Conservation (phyloP, 352 stramenopile genomes). For the Globisporangium nagaii region DNA sequence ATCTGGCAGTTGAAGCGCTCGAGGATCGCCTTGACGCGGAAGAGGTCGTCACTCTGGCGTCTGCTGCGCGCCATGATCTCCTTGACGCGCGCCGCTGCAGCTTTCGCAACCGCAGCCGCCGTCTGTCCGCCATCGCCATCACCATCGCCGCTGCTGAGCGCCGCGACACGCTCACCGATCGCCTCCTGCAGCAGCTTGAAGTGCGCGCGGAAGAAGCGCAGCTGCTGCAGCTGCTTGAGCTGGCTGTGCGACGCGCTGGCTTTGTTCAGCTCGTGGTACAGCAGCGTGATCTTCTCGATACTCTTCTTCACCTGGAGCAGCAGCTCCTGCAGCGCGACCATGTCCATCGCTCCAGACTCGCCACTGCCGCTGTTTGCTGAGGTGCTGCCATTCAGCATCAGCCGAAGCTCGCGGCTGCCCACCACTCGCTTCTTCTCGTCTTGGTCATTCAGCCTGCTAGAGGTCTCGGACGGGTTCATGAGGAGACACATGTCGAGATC, state of each 20-base stretch:
- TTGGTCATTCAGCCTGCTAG: neutral
- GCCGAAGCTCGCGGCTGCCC: conserved; percentile 33
- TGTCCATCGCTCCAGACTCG: conserved; percentile 10
- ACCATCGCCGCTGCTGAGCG: conserved; percentile 1
- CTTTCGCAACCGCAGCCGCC: conserved; percentile 1
- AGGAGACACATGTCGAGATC: conserved; percentile 78
- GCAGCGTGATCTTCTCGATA: conserved; percentile 34
- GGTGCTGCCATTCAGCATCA: conserved; percentile 28
- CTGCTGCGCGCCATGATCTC: conserved; percentile 29
- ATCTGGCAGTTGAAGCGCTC: conserved; percentile 52
- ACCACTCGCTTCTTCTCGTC: conserved; percentile 6
- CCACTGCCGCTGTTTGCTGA: neutral
- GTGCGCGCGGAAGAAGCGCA: conserved; percentile 43
- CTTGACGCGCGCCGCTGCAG: conserved; percentile 22
- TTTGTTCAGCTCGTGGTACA: conserved; percentile 26
- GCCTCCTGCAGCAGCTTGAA: conserved; percentile 25
- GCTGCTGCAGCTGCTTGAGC: conserved; percentile 25
- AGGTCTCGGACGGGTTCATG: conserved; percentile 6
- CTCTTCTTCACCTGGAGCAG: conserved; percentile 40
- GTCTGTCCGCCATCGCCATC: conserved; percentile 4
- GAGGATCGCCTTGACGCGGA: conserved; percentile 37
- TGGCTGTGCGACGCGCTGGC: conserved; percentile 10
- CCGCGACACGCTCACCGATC: conserved; percentile 20
- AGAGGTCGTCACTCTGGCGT: conserved; percentile 41
- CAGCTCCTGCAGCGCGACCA: conserved; percentile 33